A percentile compares a stretch with the other conserved stretches of the same genome.
Evolutionary conservation across 1,284 basidiomycete species (phyloP).

Genomic region (Athelia sp.): DNA sequence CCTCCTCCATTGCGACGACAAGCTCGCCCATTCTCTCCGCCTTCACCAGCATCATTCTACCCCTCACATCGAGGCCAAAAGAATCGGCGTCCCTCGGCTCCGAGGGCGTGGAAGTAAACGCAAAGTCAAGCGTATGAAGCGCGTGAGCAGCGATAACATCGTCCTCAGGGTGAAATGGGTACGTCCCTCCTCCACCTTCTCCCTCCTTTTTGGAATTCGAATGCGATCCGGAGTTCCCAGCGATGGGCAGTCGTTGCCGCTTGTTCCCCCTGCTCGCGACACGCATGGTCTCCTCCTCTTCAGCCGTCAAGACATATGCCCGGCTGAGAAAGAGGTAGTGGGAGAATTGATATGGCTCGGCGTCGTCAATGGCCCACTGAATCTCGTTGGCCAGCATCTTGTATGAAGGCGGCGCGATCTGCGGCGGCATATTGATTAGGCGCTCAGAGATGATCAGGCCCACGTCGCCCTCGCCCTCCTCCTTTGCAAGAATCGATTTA

Average conservation of each 20-base stretch:
- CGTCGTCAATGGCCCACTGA: constrained; percentile 61
- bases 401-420: constrained; percentile 88
- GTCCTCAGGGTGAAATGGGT: constrained; percentile 86
- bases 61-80: constrained; percentile 78
- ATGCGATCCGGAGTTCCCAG: background rate
- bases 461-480: constrained; percentile 45
- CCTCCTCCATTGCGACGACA: too few species aligned
- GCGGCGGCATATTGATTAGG: constrained; percentile 89
- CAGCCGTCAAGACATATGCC: constrained; percentile 59
- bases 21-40: constrained; percentile 20
- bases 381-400: constrained; percentile 81
- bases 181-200: constrained; percentile 44
- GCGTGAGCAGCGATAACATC: constrained; percentile 66
- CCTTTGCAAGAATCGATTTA: constrained; percentile 44
- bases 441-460: constrained; percentile 84
- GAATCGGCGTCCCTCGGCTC: constrained; percentile 64
- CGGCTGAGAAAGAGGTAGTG: constrained; percentile 74
- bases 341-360: constrained; percentile 65
- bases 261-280: constrained; percentile 30
- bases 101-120: constrained; percentile 47
- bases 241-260: background rate
- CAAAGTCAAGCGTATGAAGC: constrained; percentile 57
- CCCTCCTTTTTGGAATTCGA: background rate
- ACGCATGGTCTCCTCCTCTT: constrained; percentile 46
- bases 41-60: constrained; percentile 70